Evolutionary conservation across 129 eudicot species (phyloP), one percentile per base, ranked within the genome.

Genomic region (Centaurea solstitialis): DNA sequence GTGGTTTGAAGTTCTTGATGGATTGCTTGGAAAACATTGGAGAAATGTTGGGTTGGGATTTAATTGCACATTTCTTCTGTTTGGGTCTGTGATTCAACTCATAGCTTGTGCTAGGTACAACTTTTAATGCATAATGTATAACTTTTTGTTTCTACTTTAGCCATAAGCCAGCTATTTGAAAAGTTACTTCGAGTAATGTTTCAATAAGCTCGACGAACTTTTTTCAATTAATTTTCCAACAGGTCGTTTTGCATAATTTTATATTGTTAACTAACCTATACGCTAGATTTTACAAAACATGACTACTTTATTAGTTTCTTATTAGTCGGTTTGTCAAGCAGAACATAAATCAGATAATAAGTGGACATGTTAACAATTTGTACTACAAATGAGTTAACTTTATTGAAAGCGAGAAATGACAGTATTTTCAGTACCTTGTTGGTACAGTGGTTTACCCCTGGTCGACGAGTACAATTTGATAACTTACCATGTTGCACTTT

Each of bases 1-100:
- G 99, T 95, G 99, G 99, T 95, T 95, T 89, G 99, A 95, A 85
- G 99, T 95, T 80, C 98, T 95, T 86, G 99, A 95, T 87, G 99
- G 99, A 50, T 87, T 95, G 22, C 97, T 95, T 64, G 99, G 99
- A 45, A 95, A 91, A 72, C 93, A 95, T 74, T 95, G 99, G 99
- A 95, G 99, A 89, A 95, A 95, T 77, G 98, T 95, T 85, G 99
- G 99, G 7, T 91, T 95, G 94, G 97, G 93, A 69, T 94, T 94
- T 79, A 94, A 94, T 72, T 94, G 99, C 93, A 94, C 99, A 6
- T 94, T 94, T 83, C 97, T 94, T 82, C 91, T 94, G 78, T 94
- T 94, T 88, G 99, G 99, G 81, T 94, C 99, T 26, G 99, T 95
- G 43, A 95, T 95, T 83, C 99, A 95, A 74, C 98, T 95, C 92